These are phyloP conservation scores for Xylaria flabelliformis DNA, from an alignment of 495 filamentous ascomycete genomes.

Conservation along the genomic window DNA sequence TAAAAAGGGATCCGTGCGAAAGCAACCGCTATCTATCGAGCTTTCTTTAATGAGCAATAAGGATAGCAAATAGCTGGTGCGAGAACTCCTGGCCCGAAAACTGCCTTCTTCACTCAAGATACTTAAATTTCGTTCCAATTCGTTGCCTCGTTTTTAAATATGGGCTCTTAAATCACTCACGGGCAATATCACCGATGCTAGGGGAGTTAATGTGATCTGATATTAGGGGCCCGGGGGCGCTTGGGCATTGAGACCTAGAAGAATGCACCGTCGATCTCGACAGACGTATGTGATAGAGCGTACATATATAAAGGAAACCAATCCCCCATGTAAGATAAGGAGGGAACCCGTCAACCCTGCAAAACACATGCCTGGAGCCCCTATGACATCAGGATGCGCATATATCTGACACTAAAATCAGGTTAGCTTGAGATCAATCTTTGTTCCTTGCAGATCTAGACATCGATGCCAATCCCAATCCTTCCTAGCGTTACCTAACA, in stretches of 20 bases:
- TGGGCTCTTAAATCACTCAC: not conserved
- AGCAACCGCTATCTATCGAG: not conserved
- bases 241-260: conserved; percentile 2
- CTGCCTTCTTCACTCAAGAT: not conserved
- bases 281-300: not conserved
- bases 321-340: not conserved
- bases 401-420: not conserved
- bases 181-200: too few species aligned
- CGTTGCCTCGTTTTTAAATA: not conserved
- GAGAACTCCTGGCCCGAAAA: not conserved
- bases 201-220: not conserved
- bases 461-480: not conserved
- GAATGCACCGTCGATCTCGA: not conserved
- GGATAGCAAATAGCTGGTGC: not conserved
- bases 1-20: not conserved
- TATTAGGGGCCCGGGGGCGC: conserved; percentile 5
- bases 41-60: not conserved
- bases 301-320: conserved; percentile 1
- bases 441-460: conserved; percentile 16
- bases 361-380: not conserved
- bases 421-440: not conserved
- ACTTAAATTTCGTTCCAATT: not conserved
- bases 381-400: conserved; percentile 13
- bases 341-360: not conserved
- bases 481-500: not conserved